phyloP scores from a whole-genome alignment of 202 grass and related monocot species.

The Zizania palustris region DNA sequence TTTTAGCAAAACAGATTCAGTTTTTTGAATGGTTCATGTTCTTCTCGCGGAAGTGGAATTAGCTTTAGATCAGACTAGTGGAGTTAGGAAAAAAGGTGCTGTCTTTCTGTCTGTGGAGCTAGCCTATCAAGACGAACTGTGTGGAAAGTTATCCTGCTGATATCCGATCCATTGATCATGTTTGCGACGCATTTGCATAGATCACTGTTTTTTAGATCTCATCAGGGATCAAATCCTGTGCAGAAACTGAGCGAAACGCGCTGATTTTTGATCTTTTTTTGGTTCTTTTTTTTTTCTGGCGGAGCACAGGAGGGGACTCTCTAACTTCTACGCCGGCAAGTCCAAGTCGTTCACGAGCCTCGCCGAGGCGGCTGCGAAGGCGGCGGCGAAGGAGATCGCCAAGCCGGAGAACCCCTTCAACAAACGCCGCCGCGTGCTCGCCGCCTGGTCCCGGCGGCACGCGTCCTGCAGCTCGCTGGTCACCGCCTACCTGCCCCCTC shows the following conservation, averaged over 20 bases:
- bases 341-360: conserved; percentile 86
- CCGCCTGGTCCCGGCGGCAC: conserved; percentile 51
- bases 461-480: conserved; percentile 70
- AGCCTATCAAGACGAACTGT: too few relatives aligned
- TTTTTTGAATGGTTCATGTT: conserved; percentile 10
- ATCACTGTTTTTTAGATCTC: not conserved
- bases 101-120: not conserved
- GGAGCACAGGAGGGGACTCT: conserved; percentile 60
- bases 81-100: not conserved
- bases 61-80: conserved; percentile 16
- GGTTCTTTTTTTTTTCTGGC: not conserved
- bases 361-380: conserved; percentile 47
- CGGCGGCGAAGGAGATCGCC: conserved; percentile 61
- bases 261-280: not conserved
- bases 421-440: conserved; percentile 69
- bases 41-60: not conserved
- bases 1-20: not conserved
- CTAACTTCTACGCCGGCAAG: conserved; percentile 88
- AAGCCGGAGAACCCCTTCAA: conserved; percentile 97
- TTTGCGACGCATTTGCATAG: not conserved
- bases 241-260: conserved; percentile 7
- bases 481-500: conserved; percentile 58
- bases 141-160: not conserved
- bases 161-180: not conserved
- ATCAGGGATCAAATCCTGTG: not conserved